Conservation (phyloP, 805 yeast genomes). For the Komagataella mondaviorum region DNA sequence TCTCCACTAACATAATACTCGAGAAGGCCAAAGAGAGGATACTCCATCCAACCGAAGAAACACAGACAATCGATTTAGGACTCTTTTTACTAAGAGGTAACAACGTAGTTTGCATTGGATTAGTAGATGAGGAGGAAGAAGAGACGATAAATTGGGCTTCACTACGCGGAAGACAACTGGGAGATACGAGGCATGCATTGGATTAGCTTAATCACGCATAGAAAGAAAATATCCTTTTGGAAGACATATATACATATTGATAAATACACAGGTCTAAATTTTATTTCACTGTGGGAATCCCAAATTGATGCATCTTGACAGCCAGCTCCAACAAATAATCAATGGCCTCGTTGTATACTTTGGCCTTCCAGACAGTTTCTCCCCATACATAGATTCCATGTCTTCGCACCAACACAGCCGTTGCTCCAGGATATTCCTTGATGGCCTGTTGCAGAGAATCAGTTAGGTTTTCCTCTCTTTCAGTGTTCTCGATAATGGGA, state of each 20-base stretch:
- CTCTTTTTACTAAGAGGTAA: constrained; percentile 45
- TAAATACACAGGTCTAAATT: constrained; percentile 4
- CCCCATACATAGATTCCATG: constrained; percentile 99
- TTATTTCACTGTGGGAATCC: constrained; percentile 35
- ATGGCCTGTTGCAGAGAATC: constrained; percentile 54
- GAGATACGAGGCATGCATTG: constrained; percentile 17
- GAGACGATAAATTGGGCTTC: constrained; percentile 25
- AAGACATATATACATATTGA: not conserved
- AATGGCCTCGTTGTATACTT: constrained; percentile 83
- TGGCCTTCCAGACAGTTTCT: constrained; percentile 82
- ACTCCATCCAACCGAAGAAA: constrained; percentile 25
- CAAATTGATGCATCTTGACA: constrained; percentile 63
- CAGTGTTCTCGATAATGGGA: constrained; percentile 86
- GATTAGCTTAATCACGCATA: not conserved
- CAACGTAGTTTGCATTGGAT: constrained; percentile 41
- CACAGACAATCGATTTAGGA: constrained; percentile 29
- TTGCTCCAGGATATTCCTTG: constrained; percentile 55
- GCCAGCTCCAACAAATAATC: constrained; percentile 82
- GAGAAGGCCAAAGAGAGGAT: constrained; percentile 37
- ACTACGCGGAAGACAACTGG: constrained; percentile 11
- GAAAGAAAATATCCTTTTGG: not conserved
- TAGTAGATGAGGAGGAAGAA: constrained; percentile 30
- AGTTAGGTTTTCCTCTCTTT: constrained; percentile 75
- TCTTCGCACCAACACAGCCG: constrained; percentile 82
- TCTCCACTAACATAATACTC: constrained; percentile 46